Percentiles rank a stretch among this genome's conserved stretches.
Evolutionary conservation across 805 yeast species (phyloP).

Genomic region (Yamadazyma sp.): DNA sequence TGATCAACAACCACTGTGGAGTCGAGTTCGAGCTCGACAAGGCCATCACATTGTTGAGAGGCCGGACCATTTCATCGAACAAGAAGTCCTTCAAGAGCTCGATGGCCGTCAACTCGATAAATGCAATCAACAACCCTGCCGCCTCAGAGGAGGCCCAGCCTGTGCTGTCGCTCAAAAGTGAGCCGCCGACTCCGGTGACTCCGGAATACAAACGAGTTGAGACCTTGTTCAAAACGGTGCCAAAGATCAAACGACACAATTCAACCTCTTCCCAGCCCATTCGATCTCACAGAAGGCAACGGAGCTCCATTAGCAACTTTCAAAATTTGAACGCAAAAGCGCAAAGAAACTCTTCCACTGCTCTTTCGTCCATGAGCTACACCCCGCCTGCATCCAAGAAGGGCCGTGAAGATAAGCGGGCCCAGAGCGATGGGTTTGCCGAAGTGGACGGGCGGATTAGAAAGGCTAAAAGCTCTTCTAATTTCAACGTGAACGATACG

Average conservation of each 20-base stretch:
- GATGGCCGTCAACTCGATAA: conserved; percentile 12
- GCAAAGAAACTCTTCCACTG: conserved; percentile 13
- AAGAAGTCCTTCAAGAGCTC: conserved; percentile 13
- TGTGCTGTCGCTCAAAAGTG: not conserved
- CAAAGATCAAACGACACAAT: conserved; percentile 28
- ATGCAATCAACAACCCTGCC: not conserved
- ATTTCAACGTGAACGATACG: conserved; percentile 22
- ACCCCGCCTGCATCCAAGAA: conserved; percentile 5
- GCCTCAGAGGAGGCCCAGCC: not conserved
- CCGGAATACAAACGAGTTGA: conserved; percentile 11
- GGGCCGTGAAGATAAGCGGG: not conserved
- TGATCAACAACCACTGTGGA: conserved; percentile 86
- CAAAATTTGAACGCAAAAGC: conserved; percentile 3
- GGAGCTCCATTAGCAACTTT: conserved; percentile 16
- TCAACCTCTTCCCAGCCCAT: conserved; percentile 13
- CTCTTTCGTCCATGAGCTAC: conserved; percentile 15
- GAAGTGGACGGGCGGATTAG: conserved; percentile 16
- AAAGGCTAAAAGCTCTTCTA: conserved; percentile 38
- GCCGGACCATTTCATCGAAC: conserved; percentile 50
- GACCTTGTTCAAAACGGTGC: conserved; percentile 14
- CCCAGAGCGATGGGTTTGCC: conserved; percentile 6
- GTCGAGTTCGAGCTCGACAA: conserved; percentile 84
- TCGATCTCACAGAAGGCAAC: conserved; percentile 10
- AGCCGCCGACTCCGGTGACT: conserved; percentile 9
- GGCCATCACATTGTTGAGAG: conserved; percentile 67